Conservation (phyloP, 1,284 basidiomycete species). For the Gomphus sp. region DNA sequence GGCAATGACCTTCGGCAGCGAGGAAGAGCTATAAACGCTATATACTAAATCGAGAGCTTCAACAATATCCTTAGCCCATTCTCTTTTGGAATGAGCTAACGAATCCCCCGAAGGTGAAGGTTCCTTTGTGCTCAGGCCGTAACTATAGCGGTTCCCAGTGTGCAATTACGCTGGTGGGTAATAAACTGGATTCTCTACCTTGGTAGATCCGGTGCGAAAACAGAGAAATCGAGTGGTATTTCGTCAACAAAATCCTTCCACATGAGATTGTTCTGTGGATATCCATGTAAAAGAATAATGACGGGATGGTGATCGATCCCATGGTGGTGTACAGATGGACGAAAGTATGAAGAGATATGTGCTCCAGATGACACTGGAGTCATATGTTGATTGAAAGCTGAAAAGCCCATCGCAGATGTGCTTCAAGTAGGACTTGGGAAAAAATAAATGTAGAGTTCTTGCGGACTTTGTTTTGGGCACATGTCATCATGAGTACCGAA, state of each 20-base stretch:
- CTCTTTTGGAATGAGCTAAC: slow-evolving; percentile 18
- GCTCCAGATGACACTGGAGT: slow-evolving; percentile 9
- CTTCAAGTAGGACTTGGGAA: background rate
- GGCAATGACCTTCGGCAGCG: slow-evolving; percentile 13
- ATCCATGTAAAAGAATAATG: slow-evolving; percentile 21
- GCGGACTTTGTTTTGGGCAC: background rate
- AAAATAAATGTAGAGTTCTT: background rate
- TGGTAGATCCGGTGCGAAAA: slow-evolving; percentile 20
- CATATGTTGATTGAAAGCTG: background rate
- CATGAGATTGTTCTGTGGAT: slow-evolving; percentile 19
- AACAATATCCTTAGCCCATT: slow-evolving; percentile 17
- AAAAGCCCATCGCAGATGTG: background rate
- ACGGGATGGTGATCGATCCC: slow-evolving; percentile 7
- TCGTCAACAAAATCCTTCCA: slow-evolving; percentile 17
- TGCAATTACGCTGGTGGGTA: background rate
- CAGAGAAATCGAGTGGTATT: slow-evolving; percentile 14
- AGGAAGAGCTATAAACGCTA: background rate
- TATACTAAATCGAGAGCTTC: slow-evolving; percentile 15
- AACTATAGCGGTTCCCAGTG: slow-evolving; percentile 9
- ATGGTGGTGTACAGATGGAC: slow-evolving; percentile 1
- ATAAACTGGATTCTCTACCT: slow-evolving; percentile 14
- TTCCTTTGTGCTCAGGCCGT: slow-evolving; percentile 18
- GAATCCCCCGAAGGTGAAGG: slow-evolving; percentile 15
- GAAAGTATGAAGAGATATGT: slow-evolving; percentile 3
- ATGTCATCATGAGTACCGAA: slow-evolving; percentile 12